Base-by-base conservation (phyloP, 257 asterid genomes). In the Solanum raphanifolium region DNA sequence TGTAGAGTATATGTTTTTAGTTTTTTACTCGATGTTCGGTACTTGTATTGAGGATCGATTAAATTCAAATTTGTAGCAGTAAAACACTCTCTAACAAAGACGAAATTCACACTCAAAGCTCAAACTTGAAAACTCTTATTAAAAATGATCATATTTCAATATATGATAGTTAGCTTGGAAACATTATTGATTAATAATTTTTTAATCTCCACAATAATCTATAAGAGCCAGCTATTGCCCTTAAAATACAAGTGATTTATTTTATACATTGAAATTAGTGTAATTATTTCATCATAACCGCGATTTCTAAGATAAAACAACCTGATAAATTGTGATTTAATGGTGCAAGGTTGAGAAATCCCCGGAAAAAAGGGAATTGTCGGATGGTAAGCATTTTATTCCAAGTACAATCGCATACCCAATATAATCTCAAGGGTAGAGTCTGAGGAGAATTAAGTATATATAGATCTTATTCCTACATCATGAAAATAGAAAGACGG, bases 291-390 rank as follows among this genome's bases (percentile, higher is more conserved):
- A 16, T 16, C n/a, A 16, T 6, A 18, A 55, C 23, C 10, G n/a
- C n/a, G 3, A 55, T 55, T 55, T 55, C 10, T 55, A 55, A 55
- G 21, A 48, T 48, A 48, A 41, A 41, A 48, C 60, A 5, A 48
- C 4, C 25, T 58, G 12, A 58, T 23, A 62, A n/a, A 15, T 48
- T 48, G 21, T 48, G 60, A 16, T 16, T 15, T 48, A 48, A 48
- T 15, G 60, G 60, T 48, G 23, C 23, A n/a, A 60, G 68, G 27
- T 21, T 58, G 6, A 58, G 27, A 58, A 58, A 21, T 21, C 12
- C 3, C 1, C 0, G 0, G 2, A 21, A 52, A 52, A 52, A 52
- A 52, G 3, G 0, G 1, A 52, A 13, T 52, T 52, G 23, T 52
- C 62, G 23, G 21, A 52, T 52, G 3, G 60, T 52, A 52, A 52